Base-by-base conservation (phyloP, 371 early-diverging fungal species). In the Rhizopus microsporus region DNA sequence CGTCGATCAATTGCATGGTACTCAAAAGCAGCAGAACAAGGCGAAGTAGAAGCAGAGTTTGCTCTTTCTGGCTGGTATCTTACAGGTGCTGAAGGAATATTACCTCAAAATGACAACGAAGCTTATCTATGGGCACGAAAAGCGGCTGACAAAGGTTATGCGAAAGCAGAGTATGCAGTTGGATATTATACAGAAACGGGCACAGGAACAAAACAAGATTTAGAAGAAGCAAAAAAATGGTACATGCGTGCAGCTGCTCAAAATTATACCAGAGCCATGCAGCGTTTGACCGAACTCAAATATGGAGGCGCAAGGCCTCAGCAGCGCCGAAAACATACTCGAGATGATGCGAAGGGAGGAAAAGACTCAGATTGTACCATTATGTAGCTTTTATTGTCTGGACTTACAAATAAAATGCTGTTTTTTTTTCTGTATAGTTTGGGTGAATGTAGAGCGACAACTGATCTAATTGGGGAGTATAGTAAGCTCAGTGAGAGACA, bases 1-100 rank as follows among this genome's bases (percentile, higher is more conserved):
- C 79, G 92, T 17, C 79, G 91, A 37, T 94, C 94, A 7, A 95
- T 98, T 69, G 93, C 92, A 4, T 99, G 98, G 96, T 97, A 97
- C 75, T 92, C 95, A 37, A 87, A 88, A 5, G 92, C 95, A 2
- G 94, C 95, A 6, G 91, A 95, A 54, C 87, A 92, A 63, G 90
- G 91, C 3, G 85, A 96, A 65, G 69, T 89, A 2, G 93, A 93
- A 39, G 84, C 89, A 5, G 90, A 92, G 59, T 72, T 94, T 52
- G 93, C 93, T 23, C 78, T 94, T 17, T 89, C 92, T 1, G 94
- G 93, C 6, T 94, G 94, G 93, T 94, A 93, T 61, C 69, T 94
- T 63, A 93, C 94, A 0, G 95, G 95, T 30, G 81, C 89, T 1
- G 92, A 92, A 38, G 88, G 87, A 4, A 78, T 91, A 12, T 62